These are phyloP conservation scores for Mortierella sp. DNA, from an alignment of 371 early-diverging fungal species.

Conservation along the genomic window DNA sequence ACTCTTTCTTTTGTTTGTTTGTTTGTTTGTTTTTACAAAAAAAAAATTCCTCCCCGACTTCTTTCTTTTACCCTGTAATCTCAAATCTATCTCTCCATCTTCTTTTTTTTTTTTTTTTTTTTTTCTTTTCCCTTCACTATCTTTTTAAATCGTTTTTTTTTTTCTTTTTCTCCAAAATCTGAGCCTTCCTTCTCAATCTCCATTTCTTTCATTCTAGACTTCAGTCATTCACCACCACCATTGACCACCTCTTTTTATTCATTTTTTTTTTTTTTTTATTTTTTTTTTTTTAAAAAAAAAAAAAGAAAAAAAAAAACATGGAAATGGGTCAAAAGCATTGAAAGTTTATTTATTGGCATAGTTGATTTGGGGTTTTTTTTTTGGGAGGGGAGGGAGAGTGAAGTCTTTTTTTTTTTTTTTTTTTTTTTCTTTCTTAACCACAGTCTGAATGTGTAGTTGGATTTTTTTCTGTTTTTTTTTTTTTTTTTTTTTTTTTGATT, in stretches of 20 bases:
- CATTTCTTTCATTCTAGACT: too few species aligned
- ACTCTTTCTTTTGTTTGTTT: background rate
- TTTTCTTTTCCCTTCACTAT: background rate
- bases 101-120: background rate
- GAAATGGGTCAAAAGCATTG: too few species aligned
- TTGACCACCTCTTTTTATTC: background rate
- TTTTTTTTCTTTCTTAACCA: constrained; percentile 5
- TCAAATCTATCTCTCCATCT: too few species aligned
- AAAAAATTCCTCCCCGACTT: too few species aligned
- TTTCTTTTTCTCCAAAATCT: background rate
- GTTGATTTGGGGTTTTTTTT: too few species aligned
- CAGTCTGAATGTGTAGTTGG: background rate
- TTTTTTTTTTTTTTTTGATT: background rate
- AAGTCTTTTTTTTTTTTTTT: background rate
- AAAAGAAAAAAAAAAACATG: background rate
- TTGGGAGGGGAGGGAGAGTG: too few species aligned
- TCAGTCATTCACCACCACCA: too few species aligned
- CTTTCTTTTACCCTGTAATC: too few species aligned
- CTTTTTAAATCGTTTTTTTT: background rate
- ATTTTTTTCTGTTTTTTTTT: background rate
- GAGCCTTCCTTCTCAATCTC: too few species aligned
- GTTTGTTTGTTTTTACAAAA: too few species aligned
- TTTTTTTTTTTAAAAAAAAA: too few species aligned
- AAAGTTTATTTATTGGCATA: too few species aligned
- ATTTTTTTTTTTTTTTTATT: background rate